These are phyloP conservation scores for Clarkia xantiana DNA, from an alignment of 345 rosid genomes.

Conservation along the genomic window DNA sequence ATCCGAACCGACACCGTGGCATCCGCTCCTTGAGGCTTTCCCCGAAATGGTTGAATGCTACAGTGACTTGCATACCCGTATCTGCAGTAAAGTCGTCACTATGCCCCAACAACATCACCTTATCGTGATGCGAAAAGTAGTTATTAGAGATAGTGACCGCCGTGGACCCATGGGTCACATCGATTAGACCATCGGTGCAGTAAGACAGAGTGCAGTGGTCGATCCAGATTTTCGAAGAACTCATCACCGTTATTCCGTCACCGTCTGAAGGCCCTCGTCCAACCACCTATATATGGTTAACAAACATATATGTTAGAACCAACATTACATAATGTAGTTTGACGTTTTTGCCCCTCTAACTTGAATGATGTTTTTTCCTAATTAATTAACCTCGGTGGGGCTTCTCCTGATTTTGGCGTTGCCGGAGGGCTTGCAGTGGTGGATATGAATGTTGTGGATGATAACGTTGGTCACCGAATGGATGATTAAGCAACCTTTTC, in stretches of 20 bases:
- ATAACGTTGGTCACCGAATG: conserved; percentile 10
- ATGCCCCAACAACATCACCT: conserved; percentile 17
- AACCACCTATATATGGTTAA: no score
- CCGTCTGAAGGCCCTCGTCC: conserved; percentile 8
- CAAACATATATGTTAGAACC: no score
- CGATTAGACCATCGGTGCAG: conserved; percentile 16
- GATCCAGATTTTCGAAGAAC: conserved; percentile 12
- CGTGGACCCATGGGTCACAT: conserved; percentile 13
- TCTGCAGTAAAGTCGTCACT: conserved; percentile 15
- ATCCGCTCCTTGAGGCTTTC: conserved; percentile 8
- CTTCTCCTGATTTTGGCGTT: conserved; percentile 11
- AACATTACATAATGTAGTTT: no score
- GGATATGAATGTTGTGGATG: conserved; percentile 12
- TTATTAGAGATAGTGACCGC: conserved; percentile 14
- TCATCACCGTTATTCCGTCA: conserved; percentile 9
- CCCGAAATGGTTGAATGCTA: conserved; percentile 16
- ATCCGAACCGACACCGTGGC: conserved; percentile 15
- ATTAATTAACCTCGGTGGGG: conserved; percentile 13
- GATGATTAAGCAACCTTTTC: conserved; percentile 10
- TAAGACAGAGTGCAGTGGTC: conserved; percentile 13
- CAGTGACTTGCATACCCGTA: conserved; percentile 14
- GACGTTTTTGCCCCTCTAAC: no score
- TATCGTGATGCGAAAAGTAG: conserved; percentile 12
- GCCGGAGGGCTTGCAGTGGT: conserved; percentile 15
- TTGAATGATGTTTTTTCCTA: no score